These are phyloP conservation scores for Kernera saxatilis DNA, from an alignment of 345 rosid genomes.

Conservation along the genomic window DNA sequence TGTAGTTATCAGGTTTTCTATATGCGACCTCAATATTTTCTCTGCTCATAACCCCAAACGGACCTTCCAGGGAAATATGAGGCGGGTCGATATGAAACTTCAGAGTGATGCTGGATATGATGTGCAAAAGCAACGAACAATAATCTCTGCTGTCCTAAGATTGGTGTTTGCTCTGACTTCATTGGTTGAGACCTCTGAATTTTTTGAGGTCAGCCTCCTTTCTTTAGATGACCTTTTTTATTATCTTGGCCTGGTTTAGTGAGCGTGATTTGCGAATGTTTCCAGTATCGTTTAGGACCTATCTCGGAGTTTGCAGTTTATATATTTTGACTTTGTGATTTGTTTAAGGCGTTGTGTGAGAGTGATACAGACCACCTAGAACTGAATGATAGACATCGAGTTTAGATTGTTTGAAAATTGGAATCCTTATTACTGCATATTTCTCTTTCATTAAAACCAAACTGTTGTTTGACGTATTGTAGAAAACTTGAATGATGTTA, in stretches of 20 bases:
- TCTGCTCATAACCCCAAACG: conserved; percentile 21
- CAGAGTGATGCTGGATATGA: conserved; percentile 49
- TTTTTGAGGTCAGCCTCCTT: conserved; percentile 63
- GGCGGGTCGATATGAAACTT: conserved; percentile 52
- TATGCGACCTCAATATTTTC: conserved; percentile 3
- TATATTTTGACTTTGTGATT: background rate
- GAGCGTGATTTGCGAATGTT: background rate
- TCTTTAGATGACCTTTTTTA: background rate
- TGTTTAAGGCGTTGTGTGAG: background rate
- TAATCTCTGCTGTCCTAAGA: conserved; percentile 63
- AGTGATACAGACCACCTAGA: background rate
- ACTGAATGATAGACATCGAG: background rate
- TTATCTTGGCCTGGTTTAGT: background rate
- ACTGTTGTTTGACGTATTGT: background rate
- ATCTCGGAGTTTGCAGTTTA: background rate
- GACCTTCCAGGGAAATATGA: conserved; percentile 60
- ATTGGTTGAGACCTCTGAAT: conserved; percentile 70
- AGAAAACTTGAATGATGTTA: background rate
- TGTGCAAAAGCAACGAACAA: conserved; percentile 63
- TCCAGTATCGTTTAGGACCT: background rate
- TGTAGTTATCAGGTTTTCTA: background rate
- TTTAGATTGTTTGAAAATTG: background rate
- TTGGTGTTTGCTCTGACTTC: conserved; percentile 78
- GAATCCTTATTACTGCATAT: background rate
- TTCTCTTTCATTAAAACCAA: background rate